These are phyloP conservation scores for Micractinium sp. DNA, from an alignment of 139 green algal genomes.

Conservation along the genomic window DNA sequence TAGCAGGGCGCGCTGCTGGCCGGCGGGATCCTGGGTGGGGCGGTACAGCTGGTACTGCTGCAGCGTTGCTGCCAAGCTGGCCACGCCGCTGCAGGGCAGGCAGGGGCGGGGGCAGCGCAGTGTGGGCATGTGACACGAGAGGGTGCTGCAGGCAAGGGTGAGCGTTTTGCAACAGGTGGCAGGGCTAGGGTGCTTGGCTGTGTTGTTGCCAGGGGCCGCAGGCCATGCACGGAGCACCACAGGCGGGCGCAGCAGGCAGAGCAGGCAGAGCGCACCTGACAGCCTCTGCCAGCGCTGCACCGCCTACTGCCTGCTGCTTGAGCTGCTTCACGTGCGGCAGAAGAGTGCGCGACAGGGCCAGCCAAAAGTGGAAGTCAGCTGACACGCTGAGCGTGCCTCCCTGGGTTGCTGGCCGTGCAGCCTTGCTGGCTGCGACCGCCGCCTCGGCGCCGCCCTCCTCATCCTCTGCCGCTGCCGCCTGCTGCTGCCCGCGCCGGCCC, in stretches of 20 bases:
- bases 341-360: constrained; percentile 23
- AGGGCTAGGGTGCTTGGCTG: neutral
- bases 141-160: too few species aligned
- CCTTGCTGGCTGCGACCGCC: too few species aligned
- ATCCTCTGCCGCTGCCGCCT: neutral
- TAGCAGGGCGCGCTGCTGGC: constrained; percentile 39
- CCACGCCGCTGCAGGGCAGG: constrained; percentile 3
- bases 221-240: neutral
- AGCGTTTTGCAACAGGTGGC: too few species aligned
- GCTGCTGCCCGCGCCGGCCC: neutral
- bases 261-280: neutral
- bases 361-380: constrained; percentile 42
- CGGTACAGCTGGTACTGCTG: constrained; percentile 36
- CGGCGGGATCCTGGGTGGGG: constrained; percentile 43
- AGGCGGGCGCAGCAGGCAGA: neutral
- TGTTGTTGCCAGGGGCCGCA: neutral
- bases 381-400: neutral
- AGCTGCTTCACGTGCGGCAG: neutral
- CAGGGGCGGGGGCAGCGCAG: neutral
- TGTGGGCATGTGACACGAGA: too few species aligned
- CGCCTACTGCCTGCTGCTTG: neutral
- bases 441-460: neutral
- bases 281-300: neutral
- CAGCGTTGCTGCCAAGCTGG: constrained; percentile 3
- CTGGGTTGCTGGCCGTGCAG: neutral